Conservation (phyloP, 352 stramenopile species). For the Phytophthora palmivora region DNA sequence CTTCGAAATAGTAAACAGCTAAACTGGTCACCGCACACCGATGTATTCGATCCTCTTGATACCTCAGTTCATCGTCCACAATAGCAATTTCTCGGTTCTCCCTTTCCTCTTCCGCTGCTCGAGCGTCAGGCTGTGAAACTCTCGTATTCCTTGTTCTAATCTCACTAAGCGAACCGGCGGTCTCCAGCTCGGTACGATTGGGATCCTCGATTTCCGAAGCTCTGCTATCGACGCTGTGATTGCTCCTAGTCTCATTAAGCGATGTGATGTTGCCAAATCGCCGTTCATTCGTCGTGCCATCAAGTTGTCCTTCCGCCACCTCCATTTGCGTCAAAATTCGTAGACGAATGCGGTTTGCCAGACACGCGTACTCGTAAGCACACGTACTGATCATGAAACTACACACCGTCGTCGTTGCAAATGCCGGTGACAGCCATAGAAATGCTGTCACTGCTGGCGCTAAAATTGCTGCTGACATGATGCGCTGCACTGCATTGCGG, state of each 20-base stretch:
- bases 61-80: slow-evolving; percentile 34
- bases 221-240: slow-evolving; percentile 24
- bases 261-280: slow-evolving; percentile 29
- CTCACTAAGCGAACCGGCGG: neutral
- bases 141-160: too few species aligned
- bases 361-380: slow-evolving; percentile 76
- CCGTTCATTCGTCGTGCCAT: neutral
- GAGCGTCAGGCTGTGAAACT: slow-evolving; percentile 9
- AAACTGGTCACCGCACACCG: slow-evolving; percentile 34
- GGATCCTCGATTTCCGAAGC: slow-evolving; percentile 7
- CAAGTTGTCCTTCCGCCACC: slow-evolving; percentile 21
- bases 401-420: slow-evolving; percentile 69
- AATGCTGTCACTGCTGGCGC: slow-evolving; percentile 69
- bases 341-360: slow-evolving; percentile 69
- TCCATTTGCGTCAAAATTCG: slow-evolving; percentile 47
- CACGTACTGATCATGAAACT: slow-evolving; percentile 64
- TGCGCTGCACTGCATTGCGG: slow-evolving; percentile 66
- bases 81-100: slow-evolving; percentile 36
- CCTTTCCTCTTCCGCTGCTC: slow-evolving; percentile 24
- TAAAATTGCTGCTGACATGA: slow-evolving; percentile 61
- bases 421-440: slow-evolving; percentile 67
- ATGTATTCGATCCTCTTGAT: slow-evolving; percentile 32
- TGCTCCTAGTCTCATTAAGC: slow-evolving; percentile 23
- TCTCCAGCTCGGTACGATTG: neutral
- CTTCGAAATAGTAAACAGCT: slow-evolving; percentile 30